Evolutionary conservation across 2,329 filamentous ascomycete species (phyloP), one percentile per base, ranked within the genome.

Genomic region (Claviceps capensis): DNA sequence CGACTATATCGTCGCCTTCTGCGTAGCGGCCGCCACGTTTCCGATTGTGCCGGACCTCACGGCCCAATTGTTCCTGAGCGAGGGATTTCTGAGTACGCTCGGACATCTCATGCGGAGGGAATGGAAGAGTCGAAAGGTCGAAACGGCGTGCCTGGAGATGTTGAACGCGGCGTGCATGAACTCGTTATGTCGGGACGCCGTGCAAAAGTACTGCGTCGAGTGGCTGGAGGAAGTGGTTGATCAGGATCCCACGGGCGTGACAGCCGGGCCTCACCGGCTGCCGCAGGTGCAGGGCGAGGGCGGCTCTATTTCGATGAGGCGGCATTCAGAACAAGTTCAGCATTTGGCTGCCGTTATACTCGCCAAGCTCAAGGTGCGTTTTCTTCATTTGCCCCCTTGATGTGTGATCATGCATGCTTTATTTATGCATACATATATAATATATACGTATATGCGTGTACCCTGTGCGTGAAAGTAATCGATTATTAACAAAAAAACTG

Each of bases 151-250:
- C 47, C 69, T 98, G 58, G 87, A 96, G 62, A 81, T 98, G 70
- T 76, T 98, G 53, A 95, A 90, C 67, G 88, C 88, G 13, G 90
- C 91, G 6, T 96, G 89, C 67, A 86, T 95, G 67, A 86, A 94
- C 63, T 77, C 81, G 47, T 72, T 79, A 7, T 97, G 90, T 62
- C 81, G 93, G 22, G 86, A 90, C 58, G 85, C 86, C 8, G 86
- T 97, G 54, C 79, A 82, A 58, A 89, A 89, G 65, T 83, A 95
- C 63, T 95, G 91, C 66, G 74, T 79, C 36, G 82, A 87, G 52
- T 97, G 91, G 88, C 74, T 98, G 38, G 85, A 90, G 62, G 85
- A 91, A 60, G 79, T 94, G 50, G 79, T 94, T 51, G 83, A 83
- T 57, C 83, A 87, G 62, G 81, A 85, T 54, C 79, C 79, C 36